phyloP scores from a whole-genome alignment of 495 filamentous ascomycete genomes.

The Penicillium ucsense region DNA sequence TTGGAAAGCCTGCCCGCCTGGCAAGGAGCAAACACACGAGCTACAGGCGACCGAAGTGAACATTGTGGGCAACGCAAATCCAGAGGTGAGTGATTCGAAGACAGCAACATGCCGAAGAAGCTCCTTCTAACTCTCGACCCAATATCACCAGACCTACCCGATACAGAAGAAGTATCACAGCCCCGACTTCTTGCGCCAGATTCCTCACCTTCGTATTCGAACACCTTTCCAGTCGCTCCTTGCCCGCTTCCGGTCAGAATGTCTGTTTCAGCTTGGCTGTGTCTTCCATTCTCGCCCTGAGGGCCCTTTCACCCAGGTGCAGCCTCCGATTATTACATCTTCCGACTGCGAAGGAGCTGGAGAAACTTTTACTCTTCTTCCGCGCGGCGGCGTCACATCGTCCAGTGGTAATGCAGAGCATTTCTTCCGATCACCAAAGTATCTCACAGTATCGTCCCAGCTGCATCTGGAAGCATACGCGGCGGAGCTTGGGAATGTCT shows the following conservation, averaged over 20 bases:
- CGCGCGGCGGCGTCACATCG: slow-evolving; percentile 21
- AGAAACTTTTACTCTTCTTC: slow-evolving; percentile 75
- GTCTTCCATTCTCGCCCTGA: slow-evolving; percentile 52
- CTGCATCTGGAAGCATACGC: slow-evolving; percentile 90
- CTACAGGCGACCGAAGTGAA: slow-evolving; percentile 59
- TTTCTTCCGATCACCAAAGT: slow-evolving; percentile 88
- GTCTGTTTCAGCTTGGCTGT: slow-evolving; percentile 60
- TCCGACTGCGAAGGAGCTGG: slow-evolving; percentile 97
- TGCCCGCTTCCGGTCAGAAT: slow-evolving; percentile 79
- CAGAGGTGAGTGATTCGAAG: slow-evolving; percentile 50
- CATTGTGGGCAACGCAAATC: slow-evolving; percentile 65
- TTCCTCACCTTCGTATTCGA: slow-evolving; percentile 83
- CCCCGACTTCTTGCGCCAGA: slow-evolving; percentile 74
- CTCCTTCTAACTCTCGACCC: slow-evolving; percentile 3
- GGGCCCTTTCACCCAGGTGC: slow-evolving; percentile 71
- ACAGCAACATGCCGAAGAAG: neutral
- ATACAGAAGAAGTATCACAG: slow-evolving; percentile 93
- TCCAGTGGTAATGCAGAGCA: slow-evolving; percentile 26
- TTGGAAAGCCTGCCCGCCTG: slow-evolving; percentile 64
- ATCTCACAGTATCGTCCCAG: slow-evolving; percentile 91
- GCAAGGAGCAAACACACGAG: slow-evolving; percentile 67
- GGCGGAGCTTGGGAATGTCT: slow-evolving; percentile 80
- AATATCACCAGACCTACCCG: slow-evolving; percentile 58
- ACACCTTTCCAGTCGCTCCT: slow-evolving; percentile 72
- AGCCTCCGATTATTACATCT: slow-evolving; percentile 89